phyloP scores from a whole-genome alignment of 1,284 basidiomycete genomes.

The Apiotrichum laibachii region DNA sequence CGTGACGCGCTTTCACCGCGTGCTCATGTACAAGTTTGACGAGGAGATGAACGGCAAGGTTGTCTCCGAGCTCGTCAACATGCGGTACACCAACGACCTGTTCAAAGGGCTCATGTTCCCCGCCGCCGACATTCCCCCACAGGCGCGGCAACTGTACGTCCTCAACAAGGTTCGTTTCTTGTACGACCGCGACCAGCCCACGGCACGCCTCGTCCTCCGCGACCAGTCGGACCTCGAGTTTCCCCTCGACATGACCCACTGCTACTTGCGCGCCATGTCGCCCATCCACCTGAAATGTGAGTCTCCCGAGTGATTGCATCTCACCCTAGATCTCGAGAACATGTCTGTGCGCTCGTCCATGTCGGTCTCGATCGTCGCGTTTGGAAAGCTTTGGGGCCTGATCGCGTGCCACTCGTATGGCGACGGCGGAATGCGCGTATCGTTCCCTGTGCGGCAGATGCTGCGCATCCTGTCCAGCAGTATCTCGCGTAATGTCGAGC shows the following conservation, averaged over 20 bases:
- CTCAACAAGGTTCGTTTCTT: constrained; percentile 75
- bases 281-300: constrained; percentile 81
- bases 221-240: constrained; percentile 64
- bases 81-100: constrained; percentile 73
- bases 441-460: constrained; percentile 80
- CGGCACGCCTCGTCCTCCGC: constrained; percentile 72
- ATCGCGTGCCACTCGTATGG: constrained; percentile 83
- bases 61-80: constrained; percentile 79
- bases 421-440: constrained; percentile 71
- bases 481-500: constrained; percentile 78
- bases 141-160: constrained; percentile 59
- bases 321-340: constrained; percentile 63
- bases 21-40: constrained; percentile 76
- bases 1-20: constrained; percentile 76
- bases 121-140: constrained; percentile 59
- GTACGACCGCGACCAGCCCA: constrained; percentile 73
- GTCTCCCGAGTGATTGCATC: constrained; percentile 23
- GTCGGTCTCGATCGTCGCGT: constrained; percentile 84
- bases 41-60: constrained; percentile 62
- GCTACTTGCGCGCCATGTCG: constrained; percentile 81
- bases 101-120: constrained; percentile 63
- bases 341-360: constrained; percentile 79
- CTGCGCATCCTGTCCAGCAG: constrained; percentile 75
- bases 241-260: constrained; percentile 85
- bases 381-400: constrained; percentile 79